Percentiles rank a stretch among this genome's conserved stretches.
These are phyloP conservation scores for Coprinopsis marcescibilis DNA, from an alignment of 768 basidiomycete species.

Conservation along the genomic window DNA sequence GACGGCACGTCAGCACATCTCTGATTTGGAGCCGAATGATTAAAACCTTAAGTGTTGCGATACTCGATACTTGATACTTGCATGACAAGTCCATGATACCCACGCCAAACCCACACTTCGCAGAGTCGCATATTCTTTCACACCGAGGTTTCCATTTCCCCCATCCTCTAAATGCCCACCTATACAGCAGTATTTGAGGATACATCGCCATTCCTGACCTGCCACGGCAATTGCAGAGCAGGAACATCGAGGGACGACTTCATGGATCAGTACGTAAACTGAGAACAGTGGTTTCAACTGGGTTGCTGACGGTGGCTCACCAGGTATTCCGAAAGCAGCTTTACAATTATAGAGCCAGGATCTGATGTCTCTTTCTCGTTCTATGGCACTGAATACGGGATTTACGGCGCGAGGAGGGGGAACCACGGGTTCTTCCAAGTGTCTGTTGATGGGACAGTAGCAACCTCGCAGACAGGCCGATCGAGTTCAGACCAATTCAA, in stretches of 20 bases:
- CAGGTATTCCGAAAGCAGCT: slow-evolving; percentile 15
- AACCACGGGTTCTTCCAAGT: slow-evolving; percentile 32
- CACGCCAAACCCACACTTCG: too few relatives aligned
- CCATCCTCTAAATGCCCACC: too few relatives aligned
- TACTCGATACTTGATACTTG: too few relatives aligned
- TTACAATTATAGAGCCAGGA: slow-evolving; percentile 25
- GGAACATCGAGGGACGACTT: background rate
- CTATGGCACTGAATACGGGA: slow-evolving; percentile 31
- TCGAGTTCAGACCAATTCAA: background rate
- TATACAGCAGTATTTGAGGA: background rate
- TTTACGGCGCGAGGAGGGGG: slow-evolving; percentile 34
- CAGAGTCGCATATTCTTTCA: too few relatives aligned
- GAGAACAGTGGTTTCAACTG: background rate
- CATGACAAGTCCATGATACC: too few relatives aligned
- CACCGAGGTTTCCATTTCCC: too few relatives aligned
- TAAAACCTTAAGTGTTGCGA: too few relatives aligned
- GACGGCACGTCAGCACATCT: too few relatives aligned
- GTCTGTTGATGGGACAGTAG: slow-evolving; percentile 16
- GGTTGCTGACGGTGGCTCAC: background rate
- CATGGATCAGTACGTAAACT: background rate
- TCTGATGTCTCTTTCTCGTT: slow-evolving; percentile 26
- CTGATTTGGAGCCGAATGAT: too few relatives aligned
- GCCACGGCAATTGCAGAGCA: background rate
- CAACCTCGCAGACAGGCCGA: slow-evolving; percentile 9
- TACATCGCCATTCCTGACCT: background rate